Conservation (phyloP, 1,284 basidiomycete species). For the Athelia psychrophila region DNA sequence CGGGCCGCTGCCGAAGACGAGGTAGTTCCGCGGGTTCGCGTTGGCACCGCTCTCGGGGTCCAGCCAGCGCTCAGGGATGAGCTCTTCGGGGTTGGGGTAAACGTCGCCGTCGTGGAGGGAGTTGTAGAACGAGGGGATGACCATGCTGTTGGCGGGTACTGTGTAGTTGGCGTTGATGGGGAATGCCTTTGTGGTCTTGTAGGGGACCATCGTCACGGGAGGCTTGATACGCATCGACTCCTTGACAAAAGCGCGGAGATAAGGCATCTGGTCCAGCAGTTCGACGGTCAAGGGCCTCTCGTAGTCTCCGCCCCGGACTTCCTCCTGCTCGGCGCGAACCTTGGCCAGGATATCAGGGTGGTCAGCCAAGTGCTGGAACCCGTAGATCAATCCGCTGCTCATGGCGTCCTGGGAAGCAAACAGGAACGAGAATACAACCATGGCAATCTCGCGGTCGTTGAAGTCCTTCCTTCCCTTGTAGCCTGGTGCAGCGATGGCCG, state of each 20-base stretch:
- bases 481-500: slow-evolving; percentile 65
- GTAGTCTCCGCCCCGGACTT: slow-evolving; percentile 77
- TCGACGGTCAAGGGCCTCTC: slow-evolving; percentile 87
- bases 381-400: slow-evolving; percentile 91
- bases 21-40: slow-evolving; percentile 89
- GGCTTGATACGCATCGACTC: slow-evolving; percentile 91
- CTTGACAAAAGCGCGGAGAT: slow-evolving; percentile 89
- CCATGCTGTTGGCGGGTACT: slow-evolving; percentile 89
- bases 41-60: slow-evolving; percentile 81
- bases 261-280: slow-evolving; percentile 90
- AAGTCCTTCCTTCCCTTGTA: slow-evolving; percentile 87
- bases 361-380: slow-evolving; percentile 95
- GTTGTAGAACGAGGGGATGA: slow-evolving; percentile 97
- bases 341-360: slow-evolving; percentile 88
- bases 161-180: slow-evolving; percentile 90
- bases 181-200: slow-evolving; percentile 87
- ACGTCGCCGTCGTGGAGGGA: slow-evolving; percentile 89
- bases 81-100: slow-evolving; percentile 85
- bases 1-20: slow-evolving; percentile 94
- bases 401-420: slow-evolving; percentile 99
- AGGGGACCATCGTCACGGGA: slow-evolving; percentile 96
- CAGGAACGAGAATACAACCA: slow-evolving; percentile 95
- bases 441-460: slow-evolving; percentile 92
- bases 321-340: slow-evolving; percentile 89
- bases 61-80: slow-evolving; percentile 93